Conservation (phyloP, 2,329 filamentous ascomycete genomes). For the Thielaviopsis ethacetica region DNA sequence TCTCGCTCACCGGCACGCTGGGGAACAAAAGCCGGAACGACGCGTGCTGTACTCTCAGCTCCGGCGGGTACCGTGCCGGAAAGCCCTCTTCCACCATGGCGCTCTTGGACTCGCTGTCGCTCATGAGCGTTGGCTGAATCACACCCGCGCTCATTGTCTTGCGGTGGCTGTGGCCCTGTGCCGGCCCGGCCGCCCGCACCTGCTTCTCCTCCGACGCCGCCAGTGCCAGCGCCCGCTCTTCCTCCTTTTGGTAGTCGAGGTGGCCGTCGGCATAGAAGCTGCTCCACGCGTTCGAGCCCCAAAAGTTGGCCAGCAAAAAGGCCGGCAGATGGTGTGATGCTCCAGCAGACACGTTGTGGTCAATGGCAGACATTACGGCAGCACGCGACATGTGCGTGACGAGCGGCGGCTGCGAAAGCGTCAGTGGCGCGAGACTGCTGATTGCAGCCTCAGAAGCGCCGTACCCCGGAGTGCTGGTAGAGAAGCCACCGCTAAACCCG, state of each 20-base stretch:
- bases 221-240: constrained; percentile 7
- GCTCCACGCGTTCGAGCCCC: constrained; percentile 74
- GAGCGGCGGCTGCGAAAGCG: constrained; percentile 67
- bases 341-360: constrained; percentile 51
- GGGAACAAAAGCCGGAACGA: constrained; percentile 91
- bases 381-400: constrained; percentile 74
- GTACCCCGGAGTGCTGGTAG: background rate
- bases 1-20: constrained; percentile 57
- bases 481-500: background rate
- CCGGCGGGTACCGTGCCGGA: constrained; percentile 61
- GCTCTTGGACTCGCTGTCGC: background rate
- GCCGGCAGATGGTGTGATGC: constrained; percentile 59
- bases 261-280: constrained; percentile 18
- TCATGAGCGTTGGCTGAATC: constrained; percentile 8
- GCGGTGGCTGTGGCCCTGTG: constrained; percentile 9
- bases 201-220: constrained; percentile 8
- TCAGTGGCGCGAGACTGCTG: constrained; percentile 62
- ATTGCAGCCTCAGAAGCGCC: constrained; percentile 28
- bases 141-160: constrained; percentile 11
- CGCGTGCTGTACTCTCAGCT: constrained; percentile 72
- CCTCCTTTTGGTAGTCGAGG: constrained; percentile 10
- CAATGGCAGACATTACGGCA: constrained; percentile 66
- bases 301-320: constrained; percentile 80
- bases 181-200: constrained; percentile 7
- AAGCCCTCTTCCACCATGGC: constrained; percentile 30